Percentiles rank a stretch among this genome's conserved stretches.
Evolutionary conservation across 805 yeast genomes (phyloP).

Genomic region (Wickerhamiella cacticola): DNA sequence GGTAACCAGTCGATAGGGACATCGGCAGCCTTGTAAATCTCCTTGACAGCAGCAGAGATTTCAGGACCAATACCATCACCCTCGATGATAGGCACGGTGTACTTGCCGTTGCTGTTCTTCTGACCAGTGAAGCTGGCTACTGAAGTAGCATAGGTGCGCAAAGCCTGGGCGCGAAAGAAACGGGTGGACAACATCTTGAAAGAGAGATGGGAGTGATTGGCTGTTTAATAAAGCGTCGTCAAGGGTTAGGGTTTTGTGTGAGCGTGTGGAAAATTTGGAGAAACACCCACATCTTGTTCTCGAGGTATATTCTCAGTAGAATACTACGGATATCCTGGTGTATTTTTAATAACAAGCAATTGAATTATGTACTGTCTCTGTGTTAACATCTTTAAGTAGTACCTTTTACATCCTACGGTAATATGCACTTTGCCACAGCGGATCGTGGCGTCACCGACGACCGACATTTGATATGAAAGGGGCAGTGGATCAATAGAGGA

Average conservation of each 20-base stretch:
- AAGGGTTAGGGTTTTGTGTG: neutral
- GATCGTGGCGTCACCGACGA: neutral
- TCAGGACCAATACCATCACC: slow-evolving; percentile 98
- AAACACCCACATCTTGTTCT: too few species aligned
- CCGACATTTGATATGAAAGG: too few species aligned
- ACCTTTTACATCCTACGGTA: neutral
- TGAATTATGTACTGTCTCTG: too few species aligned
- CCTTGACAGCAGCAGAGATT: slow-evolving; percentile 86
- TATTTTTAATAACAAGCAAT: too few species aligned
- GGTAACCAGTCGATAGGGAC: slow-evolving; percentile 97
- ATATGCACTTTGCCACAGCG: too few species aligned
- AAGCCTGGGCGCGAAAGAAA: slow-evolving; percentile 11
- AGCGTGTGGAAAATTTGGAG: neutral
- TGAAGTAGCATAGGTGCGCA: slow-evolving; percentile 25
- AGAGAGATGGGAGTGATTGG: slow-evolving; percentile 1
- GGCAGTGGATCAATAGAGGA: too few species aligned
- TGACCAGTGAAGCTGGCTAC: slow-evolving; percentile 34
- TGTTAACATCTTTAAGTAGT: too few species aligned
- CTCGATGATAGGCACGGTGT: slow-evolving; percentile 88
- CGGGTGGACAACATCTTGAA: slow-evolving; percentile 11
- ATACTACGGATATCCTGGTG: too few species aligned
- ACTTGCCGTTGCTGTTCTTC: slow-evolving; percentile 50
- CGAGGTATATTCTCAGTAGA: too few species aligned
- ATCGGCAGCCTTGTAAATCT: slow-evolving; percentile 83
- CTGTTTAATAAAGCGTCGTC: neutral